These are phyloP conservation scores for Syzygium aromaticum DNA, from an alignment of 345 rosid genomes.

Conservation along the genomic window DNA sequence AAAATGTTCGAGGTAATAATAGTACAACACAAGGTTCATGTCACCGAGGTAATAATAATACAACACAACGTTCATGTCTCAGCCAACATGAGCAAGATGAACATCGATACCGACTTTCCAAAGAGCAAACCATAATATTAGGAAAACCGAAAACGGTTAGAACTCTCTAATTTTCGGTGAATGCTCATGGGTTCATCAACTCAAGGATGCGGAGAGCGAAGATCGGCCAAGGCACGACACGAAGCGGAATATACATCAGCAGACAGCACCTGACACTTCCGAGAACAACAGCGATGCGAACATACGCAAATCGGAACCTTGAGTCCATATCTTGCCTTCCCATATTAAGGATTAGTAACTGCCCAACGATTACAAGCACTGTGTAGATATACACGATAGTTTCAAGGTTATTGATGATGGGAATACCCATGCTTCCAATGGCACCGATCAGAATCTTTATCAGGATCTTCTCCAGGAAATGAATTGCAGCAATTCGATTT, in stretches of 20 bases:
- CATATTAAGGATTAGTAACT: neutral
- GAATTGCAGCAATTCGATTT: neutral
- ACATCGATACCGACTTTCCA: neutral
- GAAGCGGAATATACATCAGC: accelerated
- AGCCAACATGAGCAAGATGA: no score
- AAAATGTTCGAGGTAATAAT: neutral
- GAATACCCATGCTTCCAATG: no score
- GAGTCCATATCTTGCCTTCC: neutral
- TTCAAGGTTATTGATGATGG: no score
- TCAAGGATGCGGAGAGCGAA: no score
- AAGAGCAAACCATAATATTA: neutral
- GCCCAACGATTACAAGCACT: neutral
- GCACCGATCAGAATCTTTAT: no score
- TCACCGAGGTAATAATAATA: no score
- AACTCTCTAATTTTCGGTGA: no score
- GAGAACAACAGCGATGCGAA: accelerated
- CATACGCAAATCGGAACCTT: accelerated
- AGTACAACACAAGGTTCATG: accelerated
- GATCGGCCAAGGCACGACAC: neutral
- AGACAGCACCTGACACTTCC: neutral
- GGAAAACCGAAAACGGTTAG: neutral
- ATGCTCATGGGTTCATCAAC: no score
- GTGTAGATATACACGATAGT: neutral
- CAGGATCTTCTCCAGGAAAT: no score
- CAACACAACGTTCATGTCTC: no score